Base-by-base conservation (phyloP, 148 eudicot species). In the Suaeda aralocaspica region DNA sequence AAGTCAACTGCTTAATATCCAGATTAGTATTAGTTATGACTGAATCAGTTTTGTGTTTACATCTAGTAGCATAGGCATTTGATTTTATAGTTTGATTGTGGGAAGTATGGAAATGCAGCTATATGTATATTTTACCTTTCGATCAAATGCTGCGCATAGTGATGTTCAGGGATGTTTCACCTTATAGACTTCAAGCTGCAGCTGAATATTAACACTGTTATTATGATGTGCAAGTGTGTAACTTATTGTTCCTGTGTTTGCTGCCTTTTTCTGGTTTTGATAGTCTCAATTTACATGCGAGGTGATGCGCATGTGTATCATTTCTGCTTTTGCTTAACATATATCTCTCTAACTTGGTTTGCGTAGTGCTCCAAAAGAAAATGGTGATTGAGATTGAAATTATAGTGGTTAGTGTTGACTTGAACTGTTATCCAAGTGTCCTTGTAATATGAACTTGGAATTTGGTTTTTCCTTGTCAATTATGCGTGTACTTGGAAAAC, bases 1-100 rank as follows among this genome's bases (percentile, higher is more conserved):
- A 93, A 93, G 73, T 77, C 88, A 56, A 86, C 92, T 44, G 62
- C 83, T 50, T 78, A 31, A 67, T 59, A 18, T 9, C 29, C 24
- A n/a, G 4, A 34, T 18, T 29, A 26, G 22, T 36, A 13, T 58
- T 29, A 21, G 26, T 36, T 21, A 21, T 53, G 58, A 12, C 33
- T 3, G 8, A 25, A 5, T 25, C 31, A 56, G 60, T 26, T 26
- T 3, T 31, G 26, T 34, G 18, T 60, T 48, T 9, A 28, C 72
- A 26, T 29, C 49, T 45, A 49, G 21, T 49, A 49, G 53, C 19
- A 2, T 49, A 39, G 39, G 51, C n/a, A 1, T 59, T 13, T 46
- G 53, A 21, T 68, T 51, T 8, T 36, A 19, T 39, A 71, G 76
- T 72, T 42, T 72, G 52, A 1, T 31, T 33, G 1, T 39, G 51